phyloP scores from a whole-genome alignment of 179 eudicot species.

The Carnegiea gigantea region DNA sequence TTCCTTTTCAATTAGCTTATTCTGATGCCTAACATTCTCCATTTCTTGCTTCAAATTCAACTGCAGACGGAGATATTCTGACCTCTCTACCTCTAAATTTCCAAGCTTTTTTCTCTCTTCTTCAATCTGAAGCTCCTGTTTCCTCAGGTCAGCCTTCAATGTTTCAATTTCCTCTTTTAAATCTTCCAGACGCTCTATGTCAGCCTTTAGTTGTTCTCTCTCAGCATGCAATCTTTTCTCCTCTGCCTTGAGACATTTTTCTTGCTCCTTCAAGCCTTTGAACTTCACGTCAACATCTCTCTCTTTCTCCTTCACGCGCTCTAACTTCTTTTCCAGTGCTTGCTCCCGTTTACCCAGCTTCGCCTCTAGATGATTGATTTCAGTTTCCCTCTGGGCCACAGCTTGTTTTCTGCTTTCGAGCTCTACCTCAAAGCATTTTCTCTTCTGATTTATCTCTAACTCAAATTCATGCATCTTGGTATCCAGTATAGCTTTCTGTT shows the following conservation, averaged over 20 bases:
- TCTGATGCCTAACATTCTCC: slow-evolving; percentile 56
- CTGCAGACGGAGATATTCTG: slow-evolving; percentile 56
- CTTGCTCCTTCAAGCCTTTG: slow-evolving; percentile 61
- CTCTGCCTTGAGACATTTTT: slow-evolving; percentile 53
- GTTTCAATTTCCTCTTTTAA: slow-evolving; percentile 60
- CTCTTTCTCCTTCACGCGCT: slow-evolving; percentile 80
- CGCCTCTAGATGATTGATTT: slow-evolving; percentile 61
- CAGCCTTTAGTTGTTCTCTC: slow-evolving; percentile 48
- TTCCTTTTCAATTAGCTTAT: slow-evolving; percentile 62
- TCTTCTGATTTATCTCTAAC: slow-evolving; percentile 58
- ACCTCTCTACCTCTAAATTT: slow-evolving; percentile 50
- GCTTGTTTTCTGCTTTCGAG: slow-evolving; percentile 40
- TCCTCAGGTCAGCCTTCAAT: slow-evolving; percentile 40
- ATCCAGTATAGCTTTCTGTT: slow-evolving; percentile 54
- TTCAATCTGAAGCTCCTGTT: slow-evolving; percentile 47
- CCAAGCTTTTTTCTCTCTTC: slow-evolving; percentile 59
- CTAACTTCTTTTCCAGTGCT: slow-evolving; percentile 63
- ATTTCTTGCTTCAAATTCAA: slow-evolving; percentile 64
- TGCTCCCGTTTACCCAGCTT: slow-evolving; percentile 64
- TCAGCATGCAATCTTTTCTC: slow-evolving; percentile 54
- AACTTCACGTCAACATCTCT: slow-evolving; percentile 57
- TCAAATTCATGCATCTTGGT: slow-evolving; percentile 57
- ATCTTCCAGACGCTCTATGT: slow-evolving; percentile 44
- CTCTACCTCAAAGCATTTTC: slow-evolving; percentile 59
- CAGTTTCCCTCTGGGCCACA: slow-evolving; percentile 50